Conservation (phyloP, 176 grass and related monocot genomes). For the Triticum turgidum region DNA sequence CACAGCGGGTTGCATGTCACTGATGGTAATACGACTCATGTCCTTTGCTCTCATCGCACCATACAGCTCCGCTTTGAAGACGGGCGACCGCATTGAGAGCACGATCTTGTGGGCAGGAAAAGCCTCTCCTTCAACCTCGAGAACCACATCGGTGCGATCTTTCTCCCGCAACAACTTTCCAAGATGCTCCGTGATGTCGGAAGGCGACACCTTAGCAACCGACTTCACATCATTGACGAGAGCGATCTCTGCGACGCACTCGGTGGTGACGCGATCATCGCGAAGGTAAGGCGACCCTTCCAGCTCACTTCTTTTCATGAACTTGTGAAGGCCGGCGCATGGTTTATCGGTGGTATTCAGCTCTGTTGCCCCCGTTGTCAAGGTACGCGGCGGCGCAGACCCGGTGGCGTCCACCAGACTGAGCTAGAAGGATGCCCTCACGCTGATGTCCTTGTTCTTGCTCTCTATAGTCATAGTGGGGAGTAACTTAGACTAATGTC, state of each 20-base stretch:
- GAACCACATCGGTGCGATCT: background rate
- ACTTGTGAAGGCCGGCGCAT: background rate
- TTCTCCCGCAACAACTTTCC: background rate
- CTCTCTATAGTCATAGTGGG: too few relatives aligned
- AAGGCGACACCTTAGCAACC: background rate
- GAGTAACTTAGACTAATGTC: too few relatives aligned
- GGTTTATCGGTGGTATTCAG: background rate
- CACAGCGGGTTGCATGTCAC: background rate
- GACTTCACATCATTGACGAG: background rate
- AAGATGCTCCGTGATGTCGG: background rate
- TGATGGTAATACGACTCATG: background rate
- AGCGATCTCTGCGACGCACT: background rate
- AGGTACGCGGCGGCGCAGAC: background rate
- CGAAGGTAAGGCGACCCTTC: background rate
- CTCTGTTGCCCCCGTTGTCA: background rate
- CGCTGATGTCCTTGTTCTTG: background rate
- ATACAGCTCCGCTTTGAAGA: background rate
- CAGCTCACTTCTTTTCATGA: background rate
- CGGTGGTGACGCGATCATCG: background rate
- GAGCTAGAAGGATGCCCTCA: background rate
- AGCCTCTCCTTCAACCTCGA: background rate
- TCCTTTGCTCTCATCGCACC: background rate
- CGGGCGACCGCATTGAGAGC: background rate
- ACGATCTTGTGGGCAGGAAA: background rate
- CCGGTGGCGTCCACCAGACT: background rate